Conservation (phyloP, 2,329 filamentous ascomycete genomes). For the Trichophyton simii region DNA sequence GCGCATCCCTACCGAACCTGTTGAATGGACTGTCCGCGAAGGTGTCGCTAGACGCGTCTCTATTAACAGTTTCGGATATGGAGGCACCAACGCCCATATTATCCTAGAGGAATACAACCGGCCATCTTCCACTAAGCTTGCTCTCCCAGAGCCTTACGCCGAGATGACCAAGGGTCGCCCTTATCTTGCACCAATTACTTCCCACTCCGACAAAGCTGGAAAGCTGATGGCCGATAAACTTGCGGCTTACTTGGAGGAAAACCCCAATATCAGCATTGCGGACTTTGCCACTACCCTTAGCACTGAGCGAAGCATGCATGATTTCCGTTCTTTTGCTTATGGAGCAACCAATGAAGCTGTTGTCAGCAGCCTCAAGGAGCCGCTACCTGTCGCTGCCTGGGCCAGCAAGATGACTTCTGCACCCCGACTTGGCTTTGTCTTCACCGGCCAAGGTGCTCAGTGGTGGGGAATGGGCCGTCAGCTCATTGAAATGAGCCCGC, state of each 20-base stretch:
- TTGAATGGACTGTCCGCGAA: conserved; percentile 3
- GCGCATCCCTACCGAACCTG: conserved; percentile 12
- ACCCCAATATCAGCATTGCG: conserved; percentile 3
- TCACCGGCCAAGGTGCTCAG: conserved; percentile 30
- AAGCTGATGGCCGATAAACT: conserved; percentile 9
- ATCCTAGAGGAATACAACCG: conserved; percentile 10
- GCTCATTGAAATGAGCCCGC: conserved; percentile 12
- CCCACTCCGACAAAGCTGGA: conserved; percentile 12
- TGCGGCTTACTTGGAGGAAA: conserved; percentile 3
- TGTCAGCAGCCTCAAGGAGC: background rate
- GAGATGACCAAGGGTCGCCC: conserved; percentile 3
- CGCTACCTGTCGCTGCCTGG: conserved; percentile 20
- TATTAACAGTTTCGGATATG: conserved; percentile 16
- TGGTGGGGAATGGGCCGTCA: conserved; percentile 25
- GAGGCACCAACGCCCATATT: conserved; percentile 11
- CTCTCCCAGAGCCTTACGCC: background rate
- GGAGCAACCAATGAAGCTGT: conserved; percentile 3
- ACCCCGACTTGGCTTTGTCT: conserved; percentile 20
- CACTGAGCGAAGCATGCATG: conserved; percentile 4
- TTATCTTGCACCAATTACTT: conserved; percentile 11
- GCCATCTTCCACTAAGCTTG: background rate
- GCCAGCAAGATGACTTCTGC: conserved; percentile 14
- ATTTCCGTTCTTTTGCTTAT: conserved; percentile 2
- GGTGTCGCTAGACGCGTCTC: conserved; percentile 12
- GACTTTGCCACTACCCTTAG: conserved; percentile 7